Base-by-base conservation (phyloP, 768 basidiomycete genomes). In the Trametes coccinea region DNA sequence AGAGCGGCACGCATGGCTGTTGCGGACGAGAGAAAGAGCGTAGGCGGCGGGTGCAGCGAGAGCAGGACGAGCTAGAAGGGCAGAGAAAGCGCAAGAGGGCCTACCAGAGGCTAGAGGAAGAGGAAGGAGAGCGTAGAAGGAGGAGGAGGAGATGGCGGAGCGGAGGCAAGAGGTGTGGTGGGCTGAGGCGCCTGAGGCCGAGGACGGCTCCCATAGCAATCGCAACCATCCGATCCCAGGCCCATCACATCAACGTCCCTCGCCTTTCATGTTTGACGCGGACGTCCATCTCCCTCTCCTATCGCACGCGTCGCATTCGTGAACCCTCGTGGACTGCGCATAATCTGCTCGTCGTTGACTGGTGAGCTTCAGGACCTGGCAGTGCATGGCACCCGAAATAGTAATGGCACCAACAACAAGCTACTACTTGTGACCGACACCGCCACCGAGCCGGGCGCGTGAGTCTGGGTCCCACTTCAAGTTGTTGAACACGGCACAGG, bases 61-160 rank as follows among this genome's bases (percentile, higher is more conserved):
- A 34, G 62, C 60, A 60, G 58, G 55, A 59, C 11, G 11, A 29
- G 29, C 11, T 27, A 70, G 60, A 60, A 70, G 61, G 62, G 62
- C 53, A 67, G 59, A 49, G 59, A 51, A 62, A 60, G 68, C 50
- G 17, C 33, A 39, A 61, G 59, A 63, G 57, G 60, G 63, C 75
- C 77, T 76, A 67, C 75, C 73, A 67, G 75, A 75, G 71, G 70
- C 66, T 33, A 41, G 54, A 43, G 50, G 58, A 60, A 52, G 54
- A 46, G 65, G 60, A 48, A 63, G 65, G 57, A 29, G 63, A 59
- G 40, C 29, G 44, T 46, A 10, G 39, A 37, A 29, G 39, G 50
- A 10, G 39, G 45, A 29, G 39, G 51, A 40, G 51, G 52, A 33
- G 50, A 47, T 59, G 56, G 57, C 56, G 62, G 62, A 33, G 46